Conservation (phyloP, 2,329 filamentous ascomycete genomes). For the Lasiodiplodia sp. region DNA sequence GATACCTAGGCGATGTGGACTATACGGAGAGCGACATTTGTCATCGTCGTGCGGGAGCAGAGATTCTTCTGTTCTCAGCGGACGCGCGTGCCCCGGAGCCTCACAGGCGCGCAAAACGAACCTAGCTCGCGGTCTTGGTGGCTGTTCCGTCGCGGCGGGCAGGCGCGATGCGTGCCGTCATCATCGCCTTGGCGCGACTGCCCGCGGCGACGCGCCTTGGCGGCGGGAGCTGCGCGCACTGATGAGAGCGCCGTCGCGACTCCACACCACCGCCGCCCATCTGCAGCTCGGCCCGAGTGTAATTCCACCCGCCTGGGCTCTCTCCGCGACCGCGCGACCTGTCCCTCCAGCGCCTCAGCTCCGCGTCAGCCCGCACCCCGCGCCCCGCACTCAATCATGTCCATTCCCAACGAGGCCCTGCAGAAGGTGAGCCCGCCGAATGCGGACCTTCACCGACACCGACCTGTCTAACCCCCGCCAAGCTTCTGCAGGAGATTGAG, state of each 20-base stretch:
- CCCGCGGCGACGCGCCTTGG: not conserved
- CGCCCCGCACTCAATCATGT: constrained; percentile 71
- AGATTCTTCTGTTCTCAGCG: not conserved
- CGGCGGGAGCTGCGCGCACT: not conserved
- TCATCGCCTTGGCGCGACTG: constrained; percentile 18
- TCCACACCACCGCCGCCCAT: constrained; percentile 14
- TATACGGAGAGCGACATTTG: constrained; percentile 22
- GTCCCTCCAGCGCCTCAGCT: not conserved
- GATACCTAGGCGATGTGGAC: constrained; percentile 19
- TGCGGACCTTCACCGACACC: not conserved
- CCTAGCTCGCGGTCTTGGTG: not conserved
- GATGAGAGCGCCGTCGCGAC: not conserved
- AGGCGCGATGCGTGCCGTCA: constrained; percentile 21
- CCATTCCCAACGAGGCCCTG: constrained; percentile 90
- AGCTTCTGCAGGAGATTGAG: constrained; percentile 95
- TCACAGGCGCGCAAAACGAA: not conserved
- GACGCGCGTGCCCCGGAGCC: not conserved
- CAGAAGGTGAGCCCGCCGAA: constrained; percentile 73
- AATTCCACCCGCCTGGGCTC: constrained; percentile 23
- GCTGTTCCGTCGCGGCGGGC: not conserved
- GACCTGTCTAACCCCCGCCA: constrained; percentile 21
- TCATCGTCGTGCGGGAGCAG: constrained; percentile 17
- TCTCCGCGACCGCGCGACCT: constrained; percentile 1
- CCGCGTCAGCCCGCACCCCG: constrained; percentile 1
- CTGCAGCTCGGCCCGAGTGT: constrained; percentile 28